Conservation (phyloP, 2,329 filamentous ascomycete species). For the Dactylellina haptotyla region DNA sequence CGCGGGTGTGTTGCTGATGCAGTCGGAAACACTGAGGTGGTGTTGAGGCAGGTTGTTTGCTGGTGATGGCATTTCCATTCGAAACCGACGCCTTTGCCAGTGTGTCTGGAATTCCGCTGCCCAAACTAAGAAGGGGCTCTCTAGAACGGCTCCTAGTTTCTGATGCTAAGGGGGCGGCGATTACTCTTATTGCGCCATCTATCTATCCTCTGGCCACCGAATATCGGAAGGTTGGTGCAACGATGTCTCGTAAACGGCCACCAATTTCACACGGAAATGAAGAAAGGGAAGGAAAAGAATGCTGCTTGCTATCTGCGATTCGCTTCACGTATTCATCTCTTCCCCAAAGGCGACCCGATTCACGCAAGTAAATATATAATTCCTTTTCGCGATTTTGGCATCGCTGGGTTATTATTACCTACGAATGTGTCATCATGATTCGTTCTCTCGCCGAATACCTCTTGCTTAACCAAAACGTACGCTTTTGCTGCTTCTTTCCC, state of each 20-base stretch:
- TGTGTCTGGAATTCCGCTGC: not conserved
- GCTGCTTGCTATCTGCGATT: slow-evolving; percentile 9
- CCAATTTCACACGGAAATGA: slow-evolving; percentile 18
- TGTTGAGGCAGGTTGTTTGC: not conserved
- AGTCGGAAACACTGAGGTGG: not conserved
- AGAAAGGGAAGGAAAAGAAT: slow-evolving; percentile 30
- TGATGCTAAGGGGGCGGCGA: not conserved
- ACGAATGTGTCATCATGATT: slow-evolving; percentile 28
- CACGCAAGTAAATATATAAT: slow-evolving; percentile 1
- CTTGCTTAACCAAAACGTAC: slow-evolving; percentile 7
- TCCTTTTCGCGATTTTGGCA: not conserved
- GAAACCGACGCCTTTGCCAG: not conserved
- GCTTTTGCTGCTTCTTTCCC: not conserved
- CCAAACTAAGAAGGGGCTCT: not conserved
- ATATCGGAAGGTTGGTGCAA: slow-evolving; percentile 41
- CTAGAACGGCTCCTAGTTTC: not conserved
- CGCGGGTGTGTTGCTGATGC: not conserved
- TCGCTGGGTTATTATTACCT: not conserved
- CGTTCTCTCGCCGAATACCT: slow-evolving; percentile 18
- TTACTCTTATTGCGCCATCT: not conserved
- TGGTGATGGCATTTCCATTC: not conserved
- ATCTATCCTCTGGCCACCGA: not conserved
- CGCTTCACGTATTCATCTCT: not conserved
- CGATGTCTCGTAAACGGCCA: slow-evolving; percentile 3
- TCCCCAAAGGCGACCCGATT: slow-evolving; percentile 14